Percentiles rank a stretch among this genome's conserved stretches.
These are phyloP conservation scores for Tricholoma bakamatsutake DNA, from an alignment of 768 basidiomycete genomes.

Conservation along the genomic window DNA sequence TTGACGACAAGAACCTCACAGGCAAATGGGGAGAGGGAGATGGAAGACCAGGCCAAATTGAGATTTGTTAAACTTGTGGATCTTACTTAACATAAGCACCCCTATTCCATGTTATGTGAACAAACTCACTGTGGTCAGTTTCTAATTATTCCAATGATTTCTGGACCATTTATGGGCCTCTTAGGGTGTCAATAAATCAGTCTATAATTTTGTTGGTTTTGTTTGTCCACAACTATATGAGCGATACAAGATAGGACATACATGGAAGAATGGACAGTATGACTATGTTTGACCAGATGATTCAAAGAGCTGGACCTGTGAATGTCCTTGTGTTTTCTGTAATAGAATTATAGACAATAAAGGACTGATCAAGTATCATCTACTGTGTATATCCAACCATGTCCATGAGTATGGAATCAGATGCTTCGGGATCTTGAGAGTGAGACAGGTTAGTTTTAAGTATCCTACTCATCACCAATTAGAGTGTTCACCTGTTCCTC, in stretches of 20 bases:
- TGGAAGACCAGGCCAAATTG: neutral
- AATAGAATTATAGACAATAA: too few species aligned
- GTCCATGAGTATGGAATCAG: neutral
- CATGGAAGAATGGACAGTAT: neutral
- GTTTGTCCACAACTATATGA: neutral
- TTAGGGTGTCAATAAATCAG: neutral
- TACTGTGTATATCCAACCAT: neutral
- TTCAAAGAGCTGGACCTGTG: neutral
- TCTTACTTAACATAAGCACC: neutral
- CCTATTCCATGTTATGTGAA: neutral
- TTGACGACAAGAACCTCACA: neutral
- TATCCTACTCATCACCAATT: neutral
- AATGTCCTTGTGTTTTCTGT: too few species aligned
- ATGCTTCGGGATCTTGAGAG: neutral
- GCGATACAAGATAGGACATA: neutral
- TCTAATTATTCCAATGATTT: neutral
- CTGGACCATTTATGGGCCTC: neutral
- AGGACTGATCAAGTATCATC: neutral
- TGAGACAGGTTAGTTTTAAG: neutral
- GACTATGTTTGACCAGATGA: neutral
- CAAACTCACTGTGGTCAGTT: neutral
- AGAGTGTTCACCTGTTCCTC: neutral
- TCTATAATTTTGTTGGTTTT: too few species aligned
- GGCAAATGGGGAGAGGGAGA: neutral
- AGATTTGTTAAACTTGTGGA: neutral